Evolutionary conservation across 2,329 filamentous ascomycete genomes (phyloP), one percentile per base, ranked within the genome.

Genomic region (Fusarium secorum): DNA sequence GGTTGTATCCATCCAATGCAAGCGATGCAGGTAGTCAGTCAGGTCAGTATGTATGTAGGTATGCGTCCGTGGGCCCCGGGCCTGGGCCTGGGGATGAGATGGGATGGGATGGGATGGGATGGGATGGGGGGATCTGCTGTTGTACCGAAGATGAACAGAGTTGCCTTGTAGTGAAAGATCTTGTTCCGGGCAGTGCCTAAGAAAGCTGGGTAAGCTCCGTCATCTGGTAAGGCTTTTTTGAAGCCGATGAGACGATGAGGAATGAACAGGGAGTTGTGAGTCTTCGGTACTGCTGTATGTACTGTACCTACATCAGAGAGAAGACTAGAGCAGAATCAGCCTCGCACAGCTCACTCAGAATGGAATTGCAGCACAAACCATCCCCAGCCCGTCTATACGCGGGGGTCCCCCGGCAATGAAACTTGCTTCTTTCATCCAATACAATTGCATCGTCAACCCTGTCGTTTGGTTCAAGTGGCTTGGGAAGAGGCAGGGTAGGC

Each of bases 331-430:
- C 49, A 55, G 38, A 67, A 64, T 60, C 68, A 57, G 68, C 64
- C 68, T 72, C 66, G 70, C 70, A 70, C 70, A 72, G 69, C 65
- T 70, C 69, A 72, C 69, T 71, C 63, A 61, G 59, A 71, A 60
- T 60, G 64, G 69, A 71, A 71, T 53, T 36, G 61, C 62, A 49
- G 48, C 56, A 61, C 64, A 60, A 59, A 35, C 59, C 66, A 41
- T 38, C 39, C 48, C 44, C 64, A 38, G 41, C 45, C 44, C 46
- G 14, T 54, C n/a, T 30, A 41, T 30, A 42, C 26, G 20, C 33
- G 38, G 51, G 56, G 44, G 41, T 8, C 15, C 53, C 55, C 52
- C 41, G 33, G 33, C 33, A 35, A 45, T 55, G 32, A 36, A 62
- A 24, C 36, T 55, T 56, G 45, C 51, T 45, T 41, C 44, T 38